phyloP scores from a whole-genome alignment of 768 basidiomycete genomes.

The Hydnum rufescens region DNA sequence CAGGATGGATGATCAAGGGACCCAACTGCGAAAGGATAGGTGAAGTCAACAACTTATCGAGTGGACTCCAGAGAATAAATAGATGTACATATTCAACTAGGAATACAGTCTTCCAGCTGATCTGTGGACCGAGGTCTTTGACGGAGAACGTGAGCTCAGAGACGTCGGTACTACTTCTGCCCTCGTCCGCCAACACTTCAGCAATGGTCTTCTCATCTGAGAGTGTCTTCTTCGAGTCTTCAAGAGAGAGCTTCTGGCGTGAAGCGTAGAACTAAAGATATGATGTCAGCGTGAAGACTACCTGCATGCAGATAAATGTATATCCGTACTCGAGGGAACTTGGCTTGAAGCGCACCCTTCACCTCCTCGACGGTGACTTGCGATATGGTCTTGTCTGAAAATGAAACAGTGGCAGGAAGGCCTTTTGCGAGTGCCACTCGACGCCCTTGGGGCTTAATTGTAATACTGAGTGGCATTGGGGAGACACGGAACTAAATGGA shows the following conservation, averaged over 20 bases:
- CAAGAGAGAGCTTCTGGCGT: conserved; percentile 54
- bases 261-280: conserved; percentile 38
- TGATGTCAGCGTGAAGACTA: conserved; percentile 5
- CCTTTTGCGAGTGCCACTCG: neutral
- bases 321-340: neutral
- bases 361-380: neutral
- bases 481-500: too few relatives aligned
- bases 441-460: conserved; percentile 1
- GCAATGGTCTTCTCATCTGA: conserved; percentile 41
- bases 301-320: neutral
- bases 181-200: conserved; percentile 18
- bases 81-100: conserved; percentile 79
- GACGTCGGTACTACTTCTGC: conserved; percentile 20
- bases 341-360: neutral
- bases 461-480: neutral
- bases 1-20: conserved; percentile 73
- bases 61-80: too few relatives aligned
- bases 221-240: conserved; percentile 39
- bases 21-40: conserved; percentile 35
- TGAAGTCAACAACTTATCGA: conserved; percentile 4
- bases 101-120: conserved; percentile 78
- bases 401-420: neutral
- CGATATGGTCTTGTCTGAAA: neutral
- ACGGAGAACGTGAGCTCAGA: conserved; percentile 48
- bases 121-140: conserved; percentile 83